Percentiles rank a stretch among this genome's conserved stretches.
These are phyloP conservation scores for Solanum bulbocastanum DNA, from an alignment of 257 asterid species.

Conservation along the genomic window DNA sequence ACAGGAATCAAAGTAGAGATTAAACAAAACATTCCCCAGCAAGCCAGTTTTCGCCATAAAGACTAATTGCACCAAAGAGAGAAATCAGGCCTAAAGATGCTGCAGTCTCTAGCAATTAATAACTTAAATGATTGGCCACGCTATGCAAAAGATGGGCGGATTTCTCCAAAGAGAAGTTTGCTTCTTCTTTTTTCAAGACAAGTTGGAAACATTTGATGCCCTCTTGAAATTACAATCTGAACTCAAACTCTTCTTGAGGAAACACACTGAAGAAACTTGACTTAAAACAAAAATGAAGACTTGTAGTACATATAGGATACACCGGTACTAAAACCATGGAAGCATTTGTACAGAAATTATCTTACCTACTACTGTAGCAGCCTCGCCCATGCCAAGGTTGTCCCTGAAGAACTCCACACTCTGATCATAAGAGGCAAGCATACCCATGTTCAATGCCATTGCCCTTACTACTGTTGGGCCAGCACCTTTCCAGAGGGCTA, in stretches of 20 bases:
- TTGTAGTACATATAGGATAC: background rate
- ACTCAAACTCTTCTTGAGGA: background rate
- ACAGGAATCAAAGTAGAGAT: background rate
- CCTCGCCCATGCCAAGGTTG: constrained; percentile 64
- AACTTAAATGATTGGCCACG: background rate
- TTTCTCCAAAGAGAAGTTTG: background rate
- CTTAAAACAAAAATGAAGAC: background rate
- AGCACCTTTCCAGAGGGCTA: constrained; percentile 97
- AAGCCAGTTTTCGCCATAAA: background rate
- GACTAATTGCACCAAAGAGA: background rate
- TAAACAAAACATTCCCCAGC: background rate
- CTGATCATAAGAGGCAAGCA: constrained; percentile 97
- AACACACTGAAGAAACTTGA: background rate
- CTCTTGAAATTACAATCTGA: background rate
- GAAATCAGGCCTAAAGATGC: background rate
- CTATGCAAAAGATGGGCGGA: background rate
- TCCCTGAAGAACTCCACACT: constrained; percentile 73
- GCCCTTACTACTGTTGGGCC: constrained; percentile 99
- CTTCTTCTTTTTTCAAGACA: background rate
- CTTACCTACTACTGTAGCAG: constrained; percentile 70
- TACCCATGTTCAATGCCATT: constrained; percentile 98
- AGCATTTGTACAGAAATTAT: background rate
- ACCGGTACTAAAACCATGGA: background rate
- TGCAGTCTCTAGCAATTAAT: background rate
- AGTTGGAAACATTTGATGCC: background rate